Conservation (phyloP, 2,329 filamentous ascomycete species). For the Beauveria pseudobassiana region DNA sequence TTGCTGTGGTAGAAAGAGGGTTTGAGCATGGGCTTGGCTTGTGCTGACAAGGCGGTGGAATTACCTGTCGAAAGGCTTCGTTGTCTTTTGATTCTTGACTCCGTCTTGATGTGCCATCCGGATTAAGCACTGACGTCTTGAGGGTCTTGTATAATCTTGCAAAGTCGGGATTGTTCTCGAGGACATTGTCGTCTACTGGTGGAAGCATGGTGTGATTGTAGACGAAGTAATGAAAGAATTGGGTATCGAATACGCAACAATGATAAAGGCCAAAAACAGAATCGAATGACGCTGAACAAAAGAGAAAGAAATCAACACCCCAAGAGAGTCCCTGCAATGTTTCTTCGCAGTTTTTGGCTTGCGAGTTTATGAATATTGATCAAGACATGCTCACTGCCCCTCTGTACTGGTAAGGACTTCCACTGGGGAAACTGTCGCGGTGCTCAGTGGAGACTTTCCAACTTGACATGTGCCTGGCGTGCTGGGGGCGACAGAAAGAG, state of each 20-base stretch:
- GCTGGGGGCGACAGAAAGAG: background rate
- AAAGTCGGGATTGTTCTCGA: slow-evolving; percentile 52
- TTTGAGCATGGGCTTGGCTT: background rate
- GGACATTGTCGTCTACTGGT: slow-evolving; percentile 45
- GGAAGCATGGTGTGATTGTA: slow-evolving; percentile 41
- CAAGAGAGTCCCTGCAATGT: background rate
- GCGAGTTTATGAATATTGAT: background rate
- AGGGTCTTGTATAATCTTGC: slow-evolving; percentile 47
- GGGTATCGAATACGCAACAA: slow-evolving; percentile 1
- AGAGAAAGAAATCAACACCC: background rate
- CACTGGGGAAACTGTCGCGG: background rate
- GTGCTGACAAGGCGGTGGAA: background rate
- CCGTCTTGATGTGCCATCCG: slow-evolving; percentile 50
- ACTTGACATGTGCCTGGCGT: background rate
- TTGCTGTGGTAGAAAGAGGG: slow-evolving; percentile 29
- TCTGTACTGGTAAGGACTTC: background rate
- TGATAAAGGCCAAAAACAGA: background rate
- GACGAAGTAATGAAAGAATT: background rate
- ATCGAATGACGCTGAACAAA: background rate
- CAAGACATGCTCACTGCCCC: background rate
- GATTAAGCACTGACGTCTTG: slow-evolving; percentile 45
- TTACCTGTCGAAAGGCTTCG: slow-evolving; percentile 41
- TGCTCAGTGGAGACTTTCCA: background rate
- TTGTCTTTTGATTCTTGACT: slow-evolving; percentile 43
- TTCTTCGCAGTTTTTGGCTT: background rate